Percentiles rank a stretch among this genome's conserved stretches.
Conservation (phyloP, 495 filamentous ascomycete species). For the Chaetomium fimeti region DNA sequence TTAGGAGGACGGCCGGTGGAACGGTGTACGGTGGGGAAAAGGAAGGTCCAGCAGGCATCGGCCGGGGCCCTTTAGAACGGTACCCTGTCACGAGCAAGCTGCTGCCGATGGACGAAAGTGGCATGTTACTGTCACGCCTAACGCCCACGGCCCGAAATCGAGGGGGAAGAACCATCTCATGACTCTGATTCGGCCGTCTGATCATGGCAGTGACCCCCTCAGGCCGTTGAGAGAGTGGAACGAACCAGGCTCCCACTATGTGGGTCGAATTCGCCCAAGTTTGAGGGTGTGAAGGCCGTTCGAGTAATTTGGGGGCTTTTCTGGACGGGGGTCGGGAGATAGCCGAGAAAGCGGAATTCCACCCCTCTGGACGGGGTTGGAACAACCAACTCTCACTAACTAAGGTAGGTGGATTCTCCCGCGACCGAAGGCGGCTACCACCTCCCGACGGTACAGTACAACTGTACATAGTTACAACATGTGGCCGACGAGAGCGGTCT, state of each 20-base stretch:
- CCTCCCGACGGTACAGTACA: no score
- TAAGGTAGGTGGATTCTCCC: no score
- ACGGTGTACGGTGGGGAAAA: no score
- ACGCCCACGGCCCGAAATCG: background rate
- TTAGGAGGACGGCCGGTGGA: background rate
- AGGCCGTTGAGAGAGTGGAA: constrained; percentile 3
- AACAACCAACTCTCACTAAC: no score
- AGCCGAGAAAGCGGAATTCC: background rate
- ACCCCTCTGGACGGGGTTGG: background rate
- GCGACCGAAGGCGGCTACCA: no score
- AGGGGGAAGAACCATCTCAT: background rate
- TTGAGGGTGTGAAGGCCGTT: background rate
- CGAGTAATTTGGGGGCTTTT: constrained; percentile 4
- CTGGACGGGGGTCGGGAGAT: background rate
- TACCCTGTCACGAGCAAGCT: background rate
- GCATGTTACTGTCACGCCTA: no score
- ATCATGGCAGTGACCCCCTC: background rate
- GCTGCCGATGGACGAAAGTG: background rate
- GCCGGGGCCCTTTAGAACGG: background rate
- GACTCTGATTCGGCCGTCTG: background rate
- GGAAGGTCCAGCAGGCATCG: constrained; percentile 6
- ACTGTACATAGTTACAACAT: no score
- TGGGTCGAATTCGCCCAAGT: background rate
- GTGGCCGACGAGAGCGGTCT: background rate
- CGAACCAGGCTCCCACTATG: background rate